These are phyloP conservation scores for Candida cerambycidarum DNA, from an alignment of 805 yeast genomes.

Conservation along the genomic window DNA sequence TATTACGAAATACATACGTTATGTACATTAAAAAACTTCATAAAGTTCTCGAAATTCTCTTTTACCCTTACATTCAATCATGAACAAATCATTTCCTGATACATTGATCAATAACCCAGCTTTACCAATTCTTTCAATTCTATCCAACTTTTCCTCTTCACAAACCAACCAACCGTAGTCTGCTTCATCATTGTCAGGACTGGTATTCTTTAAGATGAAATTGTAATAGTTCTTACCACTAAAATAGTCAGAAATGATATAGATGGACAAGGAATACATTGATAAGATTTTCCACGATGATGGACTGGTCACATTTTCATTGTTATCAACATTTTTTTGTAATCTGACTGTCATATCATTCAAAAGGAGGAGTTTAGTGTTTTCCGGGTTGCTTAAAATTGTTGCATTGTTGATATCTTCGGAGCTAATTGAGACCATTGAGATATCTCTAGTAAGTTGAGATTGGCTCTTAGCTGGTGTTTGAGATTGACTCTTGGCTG, in stretches of 20 bases:
- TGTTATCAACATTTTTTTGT: conserved; percentile 34
- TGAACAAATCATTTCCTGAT: conserved; percentile 29
- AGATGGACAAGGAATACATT: conserved; percentile 35
- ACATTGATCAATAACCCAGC: conserved; percentile 42
- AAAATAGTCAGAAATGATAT: conserved; percentile 27
- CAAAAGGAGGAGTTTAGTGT: conserved; percentile 23
- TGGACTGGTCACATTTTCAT: conserved; percentile 29
- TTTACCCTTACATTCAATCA: conserved; percentile 47
- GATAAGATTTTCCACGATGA: conserved; percentile 45
- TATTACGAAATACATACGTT: conserved; percentile 5
- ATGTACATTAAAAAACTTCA: conserved; percentile 15
- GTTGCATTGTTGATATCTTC: conserved; percentile 19
- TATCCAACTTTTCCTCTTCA: conserved; percentile 27
- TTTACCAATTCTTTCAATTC: conserved; percentile 40
- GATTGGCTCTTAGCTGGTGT: conserved; percentile 3
- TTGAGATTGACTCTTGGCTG: conserved; percentile 5
- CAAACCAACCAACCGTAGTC: conserved; percentile 31
- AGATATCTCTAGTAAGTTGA: conserved; percentile 16
- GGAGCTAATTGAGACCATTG: conserved; percentile 22
- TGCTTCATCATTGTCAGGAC: conserved; percentile 14
- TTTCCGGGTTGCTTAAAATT: conserved; percentile 26
- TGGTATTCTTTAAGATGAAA: conserved; percentile 24
- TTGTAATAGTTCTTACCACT: conserved; percentile 27
- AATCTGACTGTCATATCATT: conserved; percentile 36
- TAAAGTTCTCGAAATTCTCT: conserved; percentile 31